Conservation (phyloP, 1,284 basidiomycete genomes). For the Puccinia brachypodii region DNA sequence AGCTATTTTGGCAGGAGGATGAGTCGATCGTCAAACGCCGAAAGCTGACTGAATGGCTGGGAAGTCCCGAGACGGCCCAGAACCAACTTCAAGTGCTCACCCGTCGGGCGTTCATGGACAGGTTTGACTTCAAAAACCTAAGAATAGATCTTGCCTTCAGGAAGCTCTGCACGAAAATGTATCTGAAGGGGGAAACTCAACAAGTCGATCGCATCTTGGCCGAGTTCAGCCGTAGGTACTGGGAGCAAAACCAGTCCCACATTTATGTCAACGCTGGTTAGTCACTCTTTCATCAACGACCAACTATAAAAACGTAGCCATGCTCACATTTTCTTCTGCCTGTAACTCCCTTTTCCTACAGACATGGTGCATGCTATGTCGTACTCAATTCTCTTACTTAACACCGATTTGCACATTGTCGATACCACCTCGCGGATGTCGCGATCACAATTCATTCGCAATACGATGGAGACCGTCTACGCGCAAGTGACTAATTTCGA, state of each 20-base stretch:
- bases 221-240: slow-evolving; percentile 83
- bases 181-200: slow-evolving; percentile 92
- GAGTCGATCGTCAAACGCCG: slow-evolving; percentile 77
- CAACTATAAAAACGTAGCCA: not conserved
- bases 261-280: slow-evolving; percentile 78
- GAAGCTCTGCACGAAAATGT: slow-evolving; percentile 87
- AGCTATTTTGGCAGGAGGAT: slow-evolving; percentile 82
- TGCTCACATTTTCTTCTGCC: not conserved
- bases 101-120: slow-evolving; percentile 76
- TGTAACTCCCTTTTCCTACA: slow-evolving; percentile 53
- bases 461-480: slow-evolving; percentile 82
- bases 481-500: slow-evolving; percentile 54
- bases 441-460: slow-evolving; percentile 84
- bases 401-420: slow-evolving; percentile 95
- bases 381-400: slow-evolving; percentile 88
- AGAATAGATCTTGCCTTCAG: slow-evolving; percentile 87
- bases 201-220: slow-evolving; percentile 95
- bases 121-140: slow-evolving; percentile 81
- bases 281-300: slow-evolving; percentile 53
- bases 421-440: slow-evolving; percentile 88
- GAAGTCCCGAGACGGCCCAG: slow-evolving; percentile 60
- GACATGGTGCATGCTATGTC: slow-evolving; percentile 89
- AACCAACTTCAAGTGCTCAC: slow-evolving; percentile 72
- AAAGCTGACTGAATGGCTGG: slow-evolving; percentile 94
- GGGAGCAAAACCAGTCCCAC: slow-evolving; percentile 79